Percentiles rank a stretch among this genome's conserved stretches.
These are phyloP conservation scores for Cytospora schulzeri DNA, from an alignment of 2,329 filamentous ascomycete species.

Conservation along the genomic window DNA sequence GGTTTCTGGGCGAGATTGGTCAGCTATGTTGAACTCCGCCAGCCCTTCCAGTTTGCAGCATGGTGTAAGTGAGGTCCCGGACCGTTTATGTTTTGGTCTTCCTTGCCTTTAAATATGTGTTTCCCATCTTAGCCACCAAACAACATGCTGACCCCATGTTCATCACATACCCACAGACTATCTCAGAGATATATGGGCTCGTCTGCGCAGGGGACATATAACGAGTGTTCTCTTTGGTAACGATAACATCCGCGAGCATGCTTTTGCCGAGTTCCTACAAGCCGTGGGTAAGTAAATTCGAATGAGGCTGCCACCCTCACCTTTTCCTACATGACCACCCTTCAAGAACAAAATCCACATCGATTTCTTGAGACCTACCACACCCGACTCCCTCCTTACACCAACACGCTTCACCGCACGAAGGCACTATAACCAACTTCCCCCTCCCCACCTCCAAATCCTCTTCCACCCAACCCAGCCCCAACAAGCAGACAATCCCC, in stretches of 20 bases:
- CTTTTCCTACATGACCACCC: not conserved
- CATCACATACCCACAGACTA: conserved; percentile 8
- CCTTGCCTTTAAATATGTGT: not conserved
- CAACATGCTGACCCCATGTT: not conserved
- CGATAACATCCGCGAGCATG: conserved; percentile 8
- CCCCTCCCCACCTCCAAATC: not conserved
- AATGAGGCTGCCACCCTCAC: not conserved
- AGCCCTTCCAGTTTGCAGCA: not conserved
- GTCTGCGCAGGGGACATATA: conserved; percentile 16
- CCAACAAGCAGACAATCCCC: not conserved
- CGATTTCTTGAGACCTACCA: not conserved
- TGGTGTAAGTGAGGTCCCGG: conserved; percentile 6
- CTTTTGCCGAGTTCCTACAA: conserved; percentile 19
- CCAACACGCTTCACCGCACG: not conserved
- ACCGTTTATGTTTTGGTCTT: not conserved
- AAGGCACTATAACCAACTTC: too few species aligned
- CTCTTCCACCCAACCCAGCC: not conserved
- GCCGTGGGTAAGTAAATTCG: conserved; percentile 10
- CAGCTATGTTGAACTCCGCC: not conserved
- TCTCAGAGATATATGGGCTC: conserved; percentile 10
- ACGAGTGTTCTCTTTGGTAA: conserved; percentile 9
- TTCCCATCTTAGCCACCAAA: too few species aligned
- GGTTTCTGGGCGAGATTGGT: conserved; percentile 1
- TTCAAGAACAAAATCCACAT: not conserved
- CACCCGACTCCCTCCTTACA: too few species aligned